Evolutionary conservation across 2,329 filamentous ascomycete genomes (phyloP), one percentile per base, ranked within the genome.

Genomic region (Cadophora luteo-olivacea): DNA sequence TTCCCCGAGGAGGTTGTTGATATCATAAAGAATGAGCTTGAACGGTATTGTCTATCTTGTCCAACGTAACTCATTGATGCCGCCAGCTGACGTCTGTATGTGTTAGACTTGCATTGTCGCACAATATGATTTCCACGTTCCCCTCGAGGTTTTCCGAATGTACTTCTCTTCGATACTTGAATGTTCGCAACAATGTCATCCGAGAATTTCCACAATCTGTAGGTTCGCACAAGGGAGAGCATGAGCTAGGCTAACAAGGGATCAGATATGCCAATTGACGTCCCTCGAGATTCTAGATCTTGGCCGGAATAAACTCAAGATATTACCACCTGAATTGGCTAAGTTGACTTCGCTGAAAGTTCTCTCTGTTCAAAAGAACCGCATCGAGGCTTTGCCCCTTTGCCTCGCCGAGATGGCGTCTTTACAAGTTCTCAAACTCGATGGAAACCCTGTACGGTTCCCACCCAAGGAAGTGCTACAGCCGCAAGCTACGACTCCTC

Each of bases 251-350:
- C 70, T 75, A 66, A 75, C 54, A 51, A 60, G 49, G 25, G 24
- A 65, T 54, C 67, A 97, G 94, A 87, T 98, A 68, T 94, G 95
- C 78, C 90, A 94, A 79, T 85, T 98, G 70, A 90, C 88, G 64
- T 92, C 93, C 41, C 87, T 98, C 66, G 94, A 98, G 81, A 97
- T 97, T 68, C 87, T 98, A 70, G 95, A 98, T 81, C 86, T 98
- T 65, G 94, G 94, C 78, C 89, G 92, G 75, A 98, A 98, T 78
- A 93, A 91, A 78, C 89, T 98, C 70, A 87, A 87, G 60, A 83
- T 87, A 11, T 85, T 98, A 1, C 94, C 95, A 0, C 87, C 90
- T 58, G 91, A 94, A 65, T 92, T 97, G 70, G 88, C 87, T 69
- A 93, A 90, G 76, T 84, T 98, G 75, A 90, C 90, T 5, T 97